Evolutionary conservation across 179 eudicot species (phyloP).

Genomic region (Beta corolliflora): DNA sequence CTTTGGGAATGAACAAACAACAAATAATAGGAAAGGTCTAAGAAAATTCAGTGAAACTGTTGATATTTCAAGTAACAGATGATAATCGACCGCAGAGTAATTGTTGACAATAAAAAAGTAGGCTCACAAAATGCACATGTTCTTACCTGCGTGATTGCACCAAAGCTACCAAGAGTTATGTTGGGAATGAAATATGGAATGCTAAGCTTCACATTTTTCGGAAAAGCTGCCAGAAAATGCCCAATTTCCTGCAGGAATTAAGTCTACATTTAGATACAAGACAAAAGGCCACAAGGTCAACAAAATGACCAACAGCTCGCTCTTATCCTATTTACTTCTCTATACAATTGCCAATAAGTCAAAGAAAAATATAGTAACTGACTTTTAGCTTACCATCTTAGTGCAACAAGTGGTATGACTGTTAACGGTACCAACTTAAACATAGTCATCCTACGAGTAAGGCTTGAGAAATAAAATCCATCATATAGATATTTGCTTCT

Average conservation of each 20-base stretch:
- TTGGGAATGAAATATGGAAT: conserved; percentile 96
- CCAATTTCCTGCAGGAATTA: conserved; percentile 87
- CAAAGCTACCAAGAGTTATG: conserved; percentile 97
- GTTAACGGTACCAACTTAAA: neutral
- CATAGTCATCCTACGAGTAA: neutral
- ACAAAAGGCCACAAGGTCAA: conserved; percentile 25
- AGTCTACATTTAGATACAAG: conserved; percentile 39
- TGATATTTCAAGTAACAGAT: neutral
- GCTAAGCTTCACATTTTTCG: conserved; percentile 87
- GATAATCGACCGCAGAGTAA: neutral
- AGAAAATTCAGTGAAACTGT: neutral
- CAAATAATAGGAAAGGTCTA: neutral
- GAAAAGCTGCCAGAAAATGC: conserved; percentile 89
- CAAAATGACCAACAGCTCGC: conserved; percentile 17
- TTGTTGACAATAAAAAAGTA: neutral
- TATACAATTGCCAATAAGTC: conserved; percentile 3
- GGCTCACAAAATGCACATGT: neutral
- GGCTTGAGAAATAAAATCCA: neutral
- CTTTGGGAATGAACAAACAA: neutral
- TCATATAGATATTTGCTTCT: neutral
- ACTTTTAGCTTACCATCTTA: conserved; percentile 1
- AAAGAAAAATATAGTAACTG: neutral
- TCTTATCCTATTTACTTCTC: neutral
- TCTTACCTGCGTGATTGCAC: conserved; percentile 93
- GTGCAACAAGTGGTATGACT: neutral